These are phyloP conservation scores for Postia placenta DNA, from an alignment of 768 basidiomycete species.

Conservation along the genomic window DNA sequence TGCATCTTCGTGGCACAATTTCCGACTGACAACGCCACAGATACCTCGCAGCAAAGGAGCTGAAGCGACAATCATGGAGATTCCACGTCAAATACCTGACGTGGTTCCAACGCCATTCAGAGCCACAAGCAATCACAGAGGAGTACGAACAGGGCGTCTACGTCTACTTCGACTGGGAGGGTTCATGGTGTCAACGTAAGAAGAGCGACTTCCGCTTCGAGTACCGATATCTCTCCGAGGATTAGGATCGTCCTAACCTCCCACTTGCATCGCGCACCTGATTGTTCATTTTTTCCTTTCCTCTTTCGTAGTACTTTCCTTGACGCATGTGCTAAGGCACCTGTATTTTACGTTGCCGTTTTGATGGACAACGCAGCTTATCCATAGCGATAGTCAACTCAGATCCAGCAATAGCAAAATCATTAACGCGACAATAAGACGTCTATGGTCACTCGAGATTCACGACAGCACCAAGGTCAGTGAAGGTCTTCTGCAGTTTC, in stretches of 20 bases:
- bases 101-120: slow-evolving; percentile 98
- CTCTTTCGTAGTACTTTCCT: not conserved
- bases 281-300: not conserved
- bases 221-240: slow-evolving; percentile 92
- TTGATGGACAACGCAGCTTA: slow-evolving; percentile 4
- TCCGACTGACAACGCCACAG: slow-evolving; percentile 31
- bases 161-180: slow-evolving; percentile 99
- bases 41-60: slow-evolving; percentile 92
- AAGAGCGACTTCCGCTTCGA: slow-evolving; percentile 98
- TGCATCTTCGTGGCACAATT: not conserved
- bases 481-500: slow-evolving; percentile 89
- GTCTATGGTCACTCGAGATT: slow-evolving; percentile 59
- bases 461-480: slow-evolving; percentile 83
- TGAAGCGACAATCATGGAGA: slow-evolving; percentile 97
- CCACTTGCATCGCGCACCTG: not conserved
- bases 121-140: slow-evolving; percentile 97
- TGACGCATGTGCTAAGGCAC: not conserved
- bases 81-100: slow-evolving; percentile 99
- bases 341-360: not conserved
- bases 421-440: slow-evolving; percentile 1
- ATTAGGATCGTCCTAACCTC: slow-evolving; percentile 35
- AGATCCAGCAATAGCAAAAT: not conserved
- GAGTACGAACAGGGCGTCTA: slow-evolving; percentile 99
- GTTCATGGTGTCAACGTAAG: slow-evolving; percentile 96
- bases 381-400: not conserved